A percentile compares a stretch with the other conserved stretches of the same genome.
phyloP scores from a whole-genome alignment of 805 yeast genomes.

The Pachysolen tannophilus region DNA sequence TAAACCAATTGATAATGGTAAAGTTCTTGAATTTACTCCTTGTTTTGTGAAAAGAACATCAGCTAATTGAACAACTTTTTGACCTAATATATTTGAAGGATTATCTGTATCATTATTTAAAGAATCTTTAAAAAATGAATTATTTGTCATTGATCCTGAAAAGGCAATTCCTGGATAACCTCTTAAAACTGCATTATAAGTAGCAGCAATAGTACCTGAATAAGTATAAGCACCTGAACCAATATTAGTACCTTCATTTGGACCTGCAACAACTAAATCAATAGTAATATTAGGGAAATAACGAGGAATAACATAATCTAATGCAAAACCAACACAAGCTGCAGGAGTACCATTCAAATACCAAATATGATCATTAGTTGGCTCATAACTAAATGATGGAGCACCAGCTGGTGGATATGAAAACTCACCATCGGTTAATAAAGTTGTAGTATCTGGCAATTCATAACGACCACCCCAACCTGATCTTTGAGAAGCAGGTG shows the following conservation, averaged over 20 bases:
- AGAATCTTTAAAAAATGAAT: slow-evolving; percentile 39
- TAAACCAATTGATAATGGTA: slow-evolving; percentile 37
- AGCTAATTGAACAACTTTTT: slow-evolving; percentile 31
- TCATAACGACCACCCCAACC: slow-evolving; percentile 51
- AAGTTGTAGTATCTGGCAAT: slow-evolving; percentile 29
- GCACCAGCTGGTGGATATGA: slow-evolving; percentile 37
- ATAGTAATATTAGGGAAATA: slow-evolving; percentile 33
- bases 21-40: slow-evolving; percentile 27
- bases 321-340: slow-evolving; percentile 39
- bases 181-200: slow-evolving; percentile 38
- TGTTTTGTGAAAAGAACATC: slow-evolving; percentile 27
- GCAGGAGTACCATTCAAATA: slow-evolving; percentile 52
- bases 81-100: slow-evolving; percentile 37
- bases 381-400: slow-evolving; percentile 50
- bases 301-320: slow-evolving; percentile 38
- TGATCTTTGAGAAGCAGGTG: slow-evolving; percentile 43
- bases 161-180: slow-evolving; percentile 43
- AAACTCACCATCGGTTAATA: slow-evolving; percentile 39
- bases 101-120: slow-evolving; percentile 31
- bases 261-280: slow-evolving; percentile 45
- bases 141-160: slow-evolving; percentile 42
- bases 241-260: slow-evolving; percentile 43
- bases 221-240: slow-evolving; percentile 33
- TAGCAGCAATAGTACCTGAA: slow-evolving; percentile 47
- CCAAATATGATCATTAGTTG: slow-evolving; percentile 34